phyloP scores from a whole-genome alignment of 306 rosid genomes.

The Vicia sativa region DNA sequence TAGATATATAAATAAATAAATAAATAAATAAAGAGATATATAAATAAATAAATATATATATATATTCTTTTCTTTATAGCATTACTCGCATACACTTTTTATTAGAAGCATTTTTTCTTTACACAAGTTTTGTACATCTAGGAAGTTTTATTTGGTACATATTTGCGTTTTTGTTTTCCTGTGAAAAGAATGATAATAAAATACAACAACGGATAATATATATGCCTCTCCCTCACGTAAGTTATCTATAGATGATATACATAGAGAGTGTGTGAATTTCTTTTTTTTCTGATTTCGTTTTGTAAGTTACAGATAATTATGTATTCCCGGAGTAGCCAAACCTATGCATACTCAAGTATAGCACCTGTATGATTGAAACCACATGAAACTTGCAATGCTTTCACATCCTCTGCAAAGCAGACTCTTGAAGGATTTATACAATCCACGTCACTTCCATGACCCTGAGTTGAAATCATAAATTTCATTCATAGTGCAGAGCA shows the following conservation, averaged over 20 bases:
- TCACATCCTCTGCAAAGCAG: conserved; percentile 55
- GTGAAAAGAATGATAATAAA: conserved; percentile 29
- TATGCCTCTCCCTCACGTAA: conserved; percentile 15
- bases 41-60: no score
- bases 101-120: conserved; percentile 10
- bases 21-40: no score
- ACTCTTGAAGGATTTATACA: conserved; percentile 66
- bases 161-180: not conserved
- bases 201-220: conserved; percentile 37
- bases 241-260: conserved; percentile 31
- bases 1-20: no score
- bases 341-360: conserved; percentile 62
- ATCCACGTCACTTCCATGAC: conserved; percentile 93
- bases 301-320: not conserved
- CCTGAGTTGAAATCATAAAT: conserved; percentile 52
- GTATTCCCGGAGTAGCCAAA: conserved; percentile 31
- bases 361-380: conserved; percentile 99
- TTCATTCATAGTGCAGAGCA: conserved; percentile 16
- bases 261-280: not conserved
- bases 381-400: conserved; percentile 82
- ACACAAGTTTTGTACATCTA: conserved; percentile 34
- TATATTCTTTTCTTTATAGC: not conserved
- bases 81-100: conserved; percentile 6
- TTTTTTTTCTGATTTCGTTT: conserved; percentile 11
- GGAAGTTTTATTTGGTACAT: conserved; percentile 29